These are phyloP conservation scores for Inga laurina DNA, from an alignment of 306 rosid genomes.

Conservation along the genomic window DNA sequence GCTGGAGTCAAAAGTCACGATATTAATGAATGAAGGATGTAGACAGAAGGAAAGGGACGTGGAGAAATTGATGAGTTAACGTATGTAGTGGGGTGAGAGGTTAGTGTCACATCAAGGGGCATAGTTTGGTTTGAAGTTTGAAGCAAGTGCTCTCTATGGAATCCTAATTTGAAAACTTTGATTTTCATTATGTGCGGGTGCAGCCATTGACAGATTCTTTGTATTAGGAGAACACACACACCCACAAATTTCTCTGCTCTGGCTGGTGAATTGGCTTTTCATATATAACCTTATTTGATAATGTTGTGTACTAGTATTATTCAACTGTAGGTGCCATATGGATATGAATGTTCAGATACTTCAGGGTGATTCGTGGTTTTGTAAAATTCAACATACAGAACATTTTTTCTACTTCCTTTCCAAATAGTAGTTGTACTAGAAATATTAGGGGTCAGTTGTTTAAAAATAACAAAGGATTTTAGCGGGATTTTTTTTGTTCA, in stretches of 20 bases:
- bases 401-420: not conserved
- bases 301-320: not conserved
- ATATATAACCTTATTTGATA: not conserved
- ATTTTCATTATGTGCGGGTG: not conserved
- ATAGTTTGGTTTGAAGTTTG: conserved; percentile 6
- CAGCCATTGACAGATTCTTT: conserved; percentile 13
- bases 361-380: not conserved
- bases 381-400: too few species aligned
- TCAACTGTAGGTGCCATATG: not conserved
- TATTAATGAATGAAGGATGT: not conserved
- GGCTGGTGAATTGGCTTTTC: not conserved
- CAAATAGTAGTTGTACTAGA: too few species aligned
- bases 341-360: not conserved
- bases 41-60: not conserved
- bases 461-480: too few species aligned
- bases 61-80: not conserved
- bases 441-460: not conserved
- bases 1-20: not conserved
- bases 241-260: not conserved
- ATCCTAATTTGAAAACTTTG: not conserved
- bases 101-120: conserved; percentile 28
- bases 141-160: conserved; percentile 1
- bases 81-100: conserved; percentile 24
- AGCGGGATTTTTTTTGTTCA: too few species aligned
- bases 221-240: not conserved